These are phyloP conservation scores for Vitis amurensis DNA, from an alignment of 164 flowering plant genomes.

Conservation along the genomic window DNA sequence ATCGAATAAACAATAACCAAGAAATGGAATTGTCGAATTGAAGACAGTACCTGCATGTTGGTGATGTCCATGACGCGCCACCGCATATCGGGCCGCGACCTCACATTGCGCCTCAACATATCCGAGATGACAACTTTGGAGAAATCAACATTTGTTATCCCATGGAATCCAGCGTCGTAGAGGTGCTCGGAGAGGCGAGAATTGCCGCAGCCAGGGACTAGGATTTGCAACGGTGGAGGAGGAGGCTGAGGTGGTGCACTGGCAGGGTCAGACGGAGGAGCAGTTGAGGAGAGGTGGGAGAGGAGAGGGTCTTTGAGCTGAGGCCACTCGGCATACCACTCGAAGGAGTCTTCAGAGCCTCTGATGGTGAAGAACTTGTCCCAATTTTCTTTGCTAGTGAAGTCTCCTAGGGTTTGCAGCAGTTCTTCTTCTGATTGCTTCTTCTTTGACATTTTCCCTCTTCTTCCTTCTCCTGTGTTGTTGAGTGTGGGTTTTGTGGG, in stretches of 20 bases:
- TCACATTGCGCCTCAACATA: conserved; percentile 74
- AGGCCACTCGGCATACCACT: conserved; percentile 97
- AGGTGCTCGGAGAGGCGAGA: conserved; percentile 79
- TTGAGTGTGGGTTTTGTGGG: too few relatives aligned
- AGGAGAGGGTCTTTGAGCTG: conserved; percentile 52
- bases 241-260: background rate
- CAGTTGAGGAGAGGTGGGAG: conserved; percentile 32
- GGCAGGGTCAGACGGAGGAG: conserved; percentile 1
- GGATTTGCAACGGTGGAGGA: conserved; percentile 32
- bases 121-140: conserved; percentile 87
- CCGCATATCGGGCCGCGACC: conserved; percentile 70
- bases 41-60: conserved; percentile 61
- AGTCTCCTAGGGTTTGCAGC: conserved; percentile 69
- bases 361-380: conserved; percentile 82
- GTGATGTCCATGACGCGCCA: conserved; percentile 99
- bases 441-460: conserved; percentile 15
- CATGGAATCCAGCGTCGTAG: conserved; percentile 72
- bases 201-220: conserved; percentile 94
- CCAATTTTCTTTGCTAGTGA: conserved; percentile 96
- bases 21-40: background rate
- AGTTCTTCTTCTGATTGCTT: conserved; percentile 35
- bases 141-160: conserved; percentile 83
- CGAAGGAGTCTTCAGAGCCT: conserved; percentile 70
- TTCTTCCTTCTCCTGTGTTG: background rate
- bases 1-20: background rate